Evolutionary conservation across 257 asterid genomes (phyloP), one percentile per base, ranked within the genome.

Genomic region (Nicotiana tabacum): DNA sequence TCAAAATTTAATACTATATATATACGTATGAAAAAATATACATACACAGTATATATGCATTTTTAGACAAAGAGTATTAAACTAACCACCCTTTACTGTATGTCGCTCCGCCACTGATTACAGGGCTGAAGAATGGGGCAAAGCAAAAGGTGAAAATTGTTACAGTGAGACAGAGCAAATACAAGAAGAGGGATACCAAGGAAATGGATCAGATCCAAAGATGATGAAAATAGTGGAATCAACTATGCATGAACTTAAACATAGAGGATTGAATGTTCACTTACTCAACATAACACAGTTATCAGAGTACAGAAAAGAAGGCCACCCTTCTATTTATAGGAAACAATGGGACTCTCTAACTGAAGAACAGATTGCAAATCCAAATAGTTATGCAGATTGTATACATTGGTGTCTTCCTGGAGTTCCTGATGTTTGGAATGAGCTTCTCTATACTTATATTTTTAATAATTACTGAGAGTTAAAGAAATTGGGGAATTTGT

Each of bases 341-440:
- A 93, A 92, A 81, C 98, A 90, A 81, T 95, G 96, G 96, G 93
- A 90, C 10, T 91, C 94, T 62, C 79, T 95, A 48, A 92, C 92
- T 0, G 55, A 85, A 55, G 84, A 89, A 12, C 97, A 95, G 46
- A 82, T 88, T 16, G 82, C 90, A 4, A 86, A 93, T 24, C 99
- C 99, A 0, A 83, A 60, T 15, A 43, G 82, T 12, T 92, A 95
- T 69, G 91, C 98, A 1, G 98, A 95, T 83, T 95, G 99, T 74
- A 90, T 91, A 74, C 99, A 95, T 85, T 95, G 97, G 99, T 95
- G 99, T 80, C 97, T 95, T 60, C 98, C 99, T 0, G 99, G 99
- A 79, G 97, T 95, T 27, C 99, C 99, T 12, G 98, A 95, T 80
- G 91, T 91, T n/a, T 93, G 98, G 99, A 95, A 95, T 61, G 88